Evolutionary conservation across 1,139 yeast genomes (phyloP).

Genomic region (Suhomyces atakaporum): DNA sequence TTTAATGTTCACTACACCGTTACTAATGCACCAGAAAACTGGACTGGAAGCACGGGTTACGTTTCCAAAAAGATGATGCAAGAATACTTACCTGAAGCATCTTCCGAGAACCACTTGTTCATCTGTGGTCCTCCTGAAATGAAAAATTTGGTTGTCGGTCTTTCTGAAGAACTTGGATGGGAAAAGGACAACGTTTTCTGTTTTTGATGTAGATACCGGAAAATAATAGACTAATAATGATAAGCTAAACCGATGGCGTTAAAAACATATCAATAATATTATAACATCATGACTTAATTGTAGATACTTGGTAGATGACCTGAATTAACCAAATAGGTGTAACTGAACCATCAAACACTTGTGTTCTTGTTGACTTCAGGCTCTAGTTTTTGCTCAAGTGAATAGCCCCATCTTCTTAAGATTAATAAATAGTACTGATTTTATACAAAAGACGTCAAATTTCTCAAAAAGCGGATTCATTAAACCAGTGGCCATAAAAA

Average conservation of each 20-base stretch:
- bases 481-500: too few relatives aligned
- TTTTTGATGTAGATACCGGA: conserved; percentile 38
- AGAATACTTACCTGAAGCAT: conserved; percentile 47
- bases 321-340: too few relatives aligned
- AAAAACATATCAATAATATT: too few relatives aligned
- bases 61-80: conserved; percentile 59
- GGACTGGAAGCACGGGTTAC: conserved; percentile 63
- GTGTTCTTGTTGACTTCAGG: too few relatives aligned
- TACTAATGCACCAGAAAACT: conserved; percentile 36
- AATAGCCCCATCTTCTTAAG: too few relatives aligned
- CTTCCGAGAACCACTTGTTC: conserved; percentile 48
- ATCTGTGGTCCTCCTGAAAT: conserved; percentile 79
- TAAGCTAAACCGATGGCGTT: neutral
- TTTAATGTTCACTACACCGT: conserved; percentile 55
- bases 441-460: too few relatives aligned
- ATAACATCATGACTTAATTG: too few relatives aligned
- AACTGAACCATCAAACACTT: too few relatives aligned
- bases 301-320: too few relatives aligned
- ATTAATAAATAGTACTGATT: too few relatives aligned
- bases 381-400: too few relatives aligned
- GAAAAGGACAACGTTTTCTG: conserved; percentile 61
- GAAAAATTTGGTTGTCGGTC: conserved; percentile 53
- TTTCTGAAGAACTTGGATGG: conserved; percentile 65
- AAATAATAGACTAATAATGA: neutral
- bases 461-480: too few relatives aligned